Base-by-base conservation (phyloP, 306 rosid genomes). In the barrel medic (Medicago truncatula) region DNA sequence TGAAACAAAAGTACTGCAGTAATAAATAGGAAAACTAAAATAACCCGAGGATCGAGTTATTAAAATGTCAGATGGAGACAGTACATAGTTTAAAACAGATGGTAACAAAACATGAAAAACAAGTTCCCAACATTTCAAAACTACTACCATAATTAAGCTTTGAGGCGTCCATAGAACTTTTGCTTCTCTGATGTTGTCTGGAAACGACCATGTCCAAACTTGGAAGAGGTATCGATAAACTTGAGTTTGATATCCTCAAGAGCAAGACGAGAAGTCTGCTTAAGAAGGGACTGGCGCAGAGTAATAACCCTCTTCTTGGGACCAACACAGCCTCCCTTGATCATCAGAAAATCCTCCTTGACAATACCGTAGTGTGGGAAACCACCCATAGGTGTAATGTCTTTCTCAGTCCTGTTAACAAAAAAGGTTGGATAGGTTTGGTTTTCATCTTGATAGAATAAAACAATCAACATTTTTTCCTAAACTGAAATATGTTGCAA, bases 121-220 rank as follows among this genome's bases (percentile, higher is more conserved):
- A 15, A 1, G 49, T 44, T 18, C 67, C 20, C 20, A 4, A 36
- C 16, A 69, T 18, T 39, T 56, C 78, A 28, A 69, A 18, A 40
- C 50, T 46, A 11, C 8, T 6, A 8, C 3, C 50, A 64, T 18
- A 63, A 40, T 76, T 81, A 89, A 2, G 96, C 93, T 80, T 92
- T 92, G 87, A 85, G 77, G n/a, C 93, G 88, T 67, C 96, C 97
- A 71, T 16, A 92, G 89, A 81, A 90, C 88, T 90, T 92, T 58
- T 84, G 90, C 75, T 92, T 92, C 88, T 92, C 97, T 50, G 84
- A 88, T 2, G 90, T 87, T 13, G 97, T 87, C 96, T 92, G 97
- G 97, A 92, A 90, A 64, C 97, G 97, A 8, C 96, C 96, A 57
- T 92, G 97, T 0, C 97, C 96, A 13, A 90, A 90, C 85, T 92